Conservation (phyloP, 805 yeast species). For the Teunomyces stri region DNA sequence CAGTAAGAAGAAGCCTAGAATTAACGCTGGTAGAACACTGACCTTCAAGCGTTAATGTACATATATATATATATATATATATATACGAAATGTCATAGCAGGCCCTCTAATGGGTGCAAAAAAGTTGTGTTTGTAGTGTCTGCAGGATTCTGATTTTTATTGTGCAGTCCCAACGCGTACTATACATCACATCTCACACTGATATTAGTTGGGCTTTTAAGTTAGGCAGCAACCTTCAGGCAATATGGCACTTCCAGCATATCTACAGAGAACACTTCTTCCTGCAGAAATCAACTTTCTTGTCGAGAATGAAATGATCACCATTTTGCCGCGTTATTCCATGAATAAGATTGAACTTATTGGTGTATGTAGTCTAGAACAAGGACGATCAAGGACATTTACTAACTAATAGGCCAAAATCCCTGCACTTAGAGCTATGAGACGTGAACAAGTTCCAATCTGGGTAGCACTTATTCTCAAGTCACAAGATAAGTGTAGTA, state of each 20-base stretch:
- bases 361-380: conserved; percentile 44
- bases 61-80: neutral
- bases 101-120: neutral
- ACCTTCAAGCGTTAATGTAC: conserved; percentile 22
- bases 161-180: conserved; percentile 1
- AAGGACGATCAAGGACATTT: conserved; percentile 5
- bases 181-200: neutral
- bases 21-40: conserved; percentile 34
- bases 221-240: neutral
- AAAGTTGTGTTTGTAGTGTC: too few species aligned
- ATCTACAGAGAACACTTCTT: conserved; percentile 53
- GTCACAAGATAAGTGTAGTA: conserved; percentile 80
- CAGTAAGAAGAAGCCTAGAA: conserved; percentile 45
- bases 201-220: neutral
- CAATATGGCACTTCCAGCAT: conserved; percentile 63
- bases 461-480: conserved; percentile 87
- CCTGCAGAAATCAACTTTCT: conserved; percentile 80
- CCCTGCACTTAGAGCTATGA: conserved; percentile 64
- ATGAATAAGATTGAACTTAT: conserved; percentile 64
- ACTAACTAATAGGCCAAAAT: conserved; percentile 38
- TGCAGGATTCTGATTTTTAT: neutral
- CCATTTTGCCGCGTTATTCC: conserved; percentile 75
- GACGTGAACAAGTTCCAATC: conserved; percentile 68
- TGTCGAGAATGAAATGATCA: conserved; percentile 75
- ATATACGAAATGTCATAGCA: neutral